Evolutionary conservation across 1,139 yeast species (phyloP), one percentile per base, ranked within the genome.

Genomic region (Pichia sp.): DNA sequence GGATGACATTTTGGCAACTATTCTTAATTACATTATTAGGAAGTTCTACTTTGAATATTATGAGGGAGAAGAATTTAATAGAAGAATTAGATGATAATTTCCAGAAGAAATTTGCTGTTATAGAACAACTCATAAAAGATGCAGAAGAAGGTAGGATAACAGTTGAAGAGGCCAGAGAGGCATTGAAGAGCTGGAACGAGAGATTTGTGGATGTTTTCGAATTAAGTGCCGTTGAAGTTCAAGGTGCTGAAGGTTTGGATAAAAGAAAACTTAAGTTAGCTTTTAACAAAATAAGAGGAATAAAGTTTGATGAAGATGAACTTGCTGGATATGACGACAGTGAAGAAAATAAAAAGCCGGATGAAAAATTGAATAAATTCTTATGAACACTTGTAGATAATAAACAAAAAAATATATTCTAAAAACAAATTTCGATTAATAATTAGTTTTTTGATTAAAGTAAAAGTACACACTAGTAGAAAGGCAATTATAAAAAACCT

Each of bases 1-100:
- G 56, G 40, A 61, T 60, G 61, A 58, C 63, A 10, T 46, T 59
- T 27, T 58, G 60, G 57, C 64, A 61, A 42, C 48, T 61, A 51
- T 53, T 61, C 29, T 43, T 61, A 16, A 47, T 62, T 22, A 56
- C 61, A 6, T 40, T 60, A n/a, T 41, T 59, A 5, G 62, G 65
- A 5, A 60, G 64, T 12, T 56, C 62, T 3, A 62, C 60, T 6
- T 47, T 62, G 39, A 62, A 62, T 40, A 55, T 62, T n/a, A 59
- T 60, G 64, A 50, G 64, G 35, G 62, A 58, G 37, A 58, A 53
- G 40, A 61, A 59, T 35, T 40, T 51, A 8, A 40, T 45, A 9
- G 66, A 61, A 32, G 64, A 61, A 39, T 35, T 60, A 32, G 55
- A 56, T 34, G 62, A 60, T 30, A 55, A 53, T 30, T 61, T 55